Percentiles rank a stretch among this genome's conserved stretches.
These are phyloP conservation scores for Aegilops umbellulata DNA, from an alignment of 176 grass and related monocot genomes.

Conservation along the genomic window DNA sequence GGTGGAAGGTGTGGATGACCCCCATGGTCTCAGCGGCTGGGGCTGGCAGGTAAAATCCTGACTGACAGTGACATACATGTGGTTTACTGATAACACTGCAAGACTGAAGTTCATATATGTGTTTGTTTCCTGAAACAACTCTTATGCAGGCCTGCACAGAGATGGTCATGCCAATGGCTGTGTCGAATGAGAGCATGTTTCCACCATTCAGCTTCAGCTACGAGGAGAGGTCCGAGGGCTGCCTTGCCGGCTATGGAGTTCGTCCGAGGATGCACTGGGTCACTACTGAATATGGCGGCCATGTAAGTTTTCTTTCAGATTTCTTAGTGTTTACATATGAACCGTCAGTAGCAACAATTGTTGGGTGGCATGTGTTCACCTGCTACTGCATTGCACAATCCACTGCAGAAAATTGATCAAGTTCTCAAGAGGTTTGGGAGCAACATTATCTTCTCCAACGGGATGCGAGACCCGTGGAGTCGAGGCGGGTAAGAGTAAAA, in stretches of 20 bases:
- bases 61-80: not conserved
- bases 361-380: not conserved
- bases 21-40: conserved; percentile 88
- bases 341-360: not conserved
- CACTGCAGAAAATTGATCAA: no score
- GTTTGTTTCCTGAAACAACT: conserved; percentile 21
- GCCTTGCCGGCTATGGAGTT: conserved; percentile 46
- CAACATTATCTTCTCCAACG: no score
- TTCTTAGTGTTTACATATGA: not conserved
- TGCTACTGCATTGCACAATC: not conserved
- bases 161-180: conserved; percentile 85
- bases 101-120: conserved; percentile 38
- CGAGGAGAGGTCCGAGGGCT: conserved; percentile 45
- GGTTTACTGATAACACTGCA: not conserved
- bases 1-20: conserved; percentile 61
- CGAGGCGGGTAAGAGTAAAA: no score
- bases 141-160: conserved; percentile 79
- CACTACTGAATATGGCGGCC: conserved; percentile 89
- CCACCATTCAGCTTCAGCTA: conserved; percentile 51
- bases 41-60: conserved; percentile 73
- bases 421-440: no score
- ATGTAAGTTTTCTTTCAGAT: conserved; percentile 50
- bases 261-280: conserved; percentile 77
- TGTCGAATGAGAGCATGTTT: conserved; percentile 81
- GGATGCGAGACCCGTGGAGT: no score